phyloP scores from a whole-genome alignment of 140 eudicot genomes.

The Oenanthe javanica region DNA sequence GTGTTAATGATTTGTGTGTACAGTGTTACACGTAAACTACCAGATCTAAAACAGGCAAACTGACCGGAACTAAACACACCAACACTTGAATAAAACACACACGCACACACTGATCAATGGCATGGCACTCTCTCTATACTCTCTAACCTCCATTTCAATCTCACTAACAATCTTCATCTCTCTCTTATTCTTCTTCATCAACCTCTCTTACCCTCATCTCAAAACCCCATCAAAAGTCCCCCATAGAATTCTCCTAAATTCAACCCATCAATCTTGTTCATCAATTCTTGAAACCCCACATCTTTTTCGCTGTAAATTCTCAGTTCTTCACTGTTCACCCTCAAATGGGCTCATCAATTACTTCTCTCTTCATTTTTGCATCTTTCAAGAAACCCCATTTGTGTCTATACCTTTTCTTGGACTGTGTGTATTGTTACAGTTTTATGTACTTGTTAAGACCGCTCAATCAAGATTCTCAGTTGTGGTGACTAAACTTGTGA shows the following conservation, averaged over 20 bases:
- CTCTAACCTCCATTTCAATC: not conserved
- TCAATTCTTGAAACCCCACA: slow-evolving; percentile 28
- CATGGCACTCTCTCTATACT: not conserved
- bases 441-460: slow-evolving; percentile 62
- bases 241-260: slow-evolving; percentile 43
- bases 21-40: too few relatives aligned
- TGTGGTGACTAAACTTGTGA: slow-evolving; percentile 59
- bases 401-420: slow-evolving; percentile 54
- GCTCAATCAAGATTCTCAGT: slow-evolving; percentile 70
- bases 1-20: too few relatives aligned
- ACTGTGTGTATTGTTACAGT: slow-evolving; percentile 45
- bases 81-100: not conserved
- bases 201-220: slow-evolving; percentile 8
- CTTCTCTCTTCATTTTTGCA: slow-evolving; percentile 53
- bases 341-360: slow-evolving; percentile 55
- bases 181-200: not conserved
- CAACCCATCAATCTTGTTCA: slow-evolving; percentile 25
- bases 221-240: slow-evolving; percentile 21
- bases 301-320: slow-evolving; percentile 23
- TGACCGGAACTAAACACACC: too few relatives aligned
- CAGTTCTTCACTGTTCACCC: slow-evolving; percentile 23
- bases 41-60: too few relatives aligned
- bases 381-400: slow-evolving; percentile 31
- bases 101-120: not conserved
- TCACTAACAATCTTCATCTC: not conserved